phyloP scores from a whole-genome alignment of 148 eudicot species.

The Vaccinium myrtillus region DNA sequence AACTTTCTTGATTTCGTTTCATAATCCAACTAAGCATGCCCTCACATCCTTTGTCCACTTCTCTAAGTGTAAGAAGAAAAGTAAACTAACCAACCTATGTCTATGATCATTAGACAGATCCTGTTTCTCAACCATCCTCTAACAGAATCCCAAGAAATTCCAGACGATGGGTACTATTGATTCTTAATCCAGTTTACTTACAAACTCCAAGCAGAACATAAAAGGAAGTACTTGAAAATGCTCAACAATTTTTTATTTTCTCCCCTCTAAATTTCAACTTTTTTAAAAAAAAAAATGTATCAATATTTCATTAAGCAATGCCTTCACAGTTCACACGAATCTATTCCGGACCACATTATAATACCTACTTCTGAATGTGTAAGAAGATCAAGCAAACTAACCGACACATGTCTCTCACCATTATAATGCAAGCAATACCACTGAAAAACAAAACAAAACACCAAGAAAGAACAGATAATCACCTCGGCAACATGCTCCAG shows the following conservation, averaged over 20 bases:
- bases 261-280: background rate
- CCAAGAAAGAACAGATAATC: slow-evolving; percentile 11
- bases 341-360: background rate
- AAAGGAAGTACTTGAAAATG: background rate
- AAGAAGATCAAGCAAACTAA: background rate
- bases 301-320: background rate
- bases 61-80: too few relatives aligned
- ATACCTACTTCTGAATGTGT: background rate
- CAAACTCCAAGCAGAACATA: background rate
- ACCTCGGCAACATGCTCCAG: slow-evolving; percentile 92
- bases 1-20: background rate
- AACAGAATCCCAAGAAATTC: background rate
- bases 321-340: background rate
- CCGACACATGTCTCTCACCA: background rate
- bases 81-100: too few relatives aligned
- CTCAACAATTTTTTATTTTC: background rate
- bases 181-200: background rate
- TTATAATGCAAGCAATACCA: background rate
- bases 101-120: too few relatives aligned
- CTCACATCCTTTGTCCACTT: background rate
- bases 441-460: background rate
- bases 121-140: background rate
- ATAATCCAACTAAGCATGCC: background rate
- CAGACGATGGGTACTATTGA: background rate
- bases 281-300: too few relatives aligned